Base-by-base conservation (phyloP, 1,139 yeast species). In the Protomyces arabidopsidicola region DNA sequence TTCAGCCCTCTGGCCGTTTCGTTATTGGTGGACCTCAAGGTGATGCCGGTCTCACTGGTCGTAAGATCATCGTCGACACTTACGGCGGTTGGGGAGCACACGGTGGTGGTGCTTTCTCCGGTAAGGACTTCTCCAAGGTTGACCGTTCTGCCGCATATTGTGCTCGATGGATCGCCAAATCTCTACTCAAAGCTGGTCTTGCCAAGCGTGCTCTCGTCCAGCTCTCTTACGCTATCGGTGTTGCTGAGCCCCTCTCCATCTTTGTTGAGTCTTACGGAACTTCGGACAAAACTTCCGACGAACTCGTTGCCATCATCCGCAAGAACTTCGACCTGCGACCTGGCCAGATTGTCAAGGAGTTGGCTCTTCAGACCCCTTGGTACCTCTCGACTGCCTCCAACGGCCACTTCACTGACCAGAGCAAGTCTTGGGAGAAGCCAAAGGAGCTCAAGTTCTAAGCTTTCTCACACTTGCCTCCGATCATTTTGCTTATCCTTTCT, bases 1-100 rank as follows among this genome's bases (percentile, higher is more conserved):
- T 95, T 75, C 98, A 93, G 81, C 99, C 99, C 73, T 91, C 98
- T 70, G 99, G 99, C 73, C 88, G 98, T 81, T 93, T 93, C 85
- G 97, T 95, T 75, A 93, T 93, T 77, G 99, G 99, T 81, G 99
- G 99, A 78, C 98, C 98, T 72, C 98, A 93, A 82, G 99, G 99
- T 84, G 99, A 93, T 77, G 98, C 99, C 71, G 99, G 99, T 83
- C 83, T 93, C 75, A 93, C 99, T 72, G 99, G 99, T 79, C 90
- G 99, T 83, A 93, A 93, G 84, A 93, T 93, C 78, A 93, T 93
- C 76, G 99, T 93, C 76, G 99, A 93, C 81, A 95, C 98, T 70
- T 93, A 93, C 82, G 99, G 99, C 83, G 98, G 99, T 74, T 95
- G 98, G 95, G 97, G 98, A 81, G 98, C 98, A 74, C 98, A 93